Base-by-base conservation (phyloP, 2,329 filamentous ascomycete species). In the Fusarium albidum region DNA sequence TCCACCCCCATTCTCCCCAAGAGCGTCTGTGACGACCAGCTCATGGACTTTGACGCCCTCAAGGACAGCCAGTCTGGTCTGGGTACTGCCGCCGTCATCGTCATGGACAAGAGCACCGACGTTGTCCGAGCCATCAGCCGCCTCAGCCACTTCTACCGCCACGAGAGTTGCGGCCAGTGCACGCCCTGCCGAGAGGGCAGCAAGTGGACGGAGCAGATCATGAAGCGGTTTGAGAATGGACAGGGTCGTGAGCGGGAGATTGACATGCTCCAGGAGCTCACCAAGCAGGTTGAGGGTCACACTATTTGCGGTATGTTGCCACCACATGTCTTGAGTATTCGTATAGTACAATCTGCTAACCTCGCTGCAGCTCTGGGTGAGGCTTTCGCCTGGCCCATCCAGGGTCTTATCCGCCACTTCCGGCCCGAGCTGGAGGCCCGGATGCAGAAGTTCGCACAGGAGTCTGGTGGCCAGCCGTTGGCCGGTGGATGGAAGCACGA, bases 161-260 rank as follows among this genome's bases (percentile, higher is more conserved):
- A 99, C 81, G 95, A 99, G 82, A 93, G 88, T 64, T 99, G 95
- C 76, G 95, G 95, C 55, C 95, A 99, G 80, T 99, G 95, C 82
- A 99, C 95, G 52, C 95, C 95, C n/a, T 99, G 95, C 84, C 90
- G 95, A 73, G 95, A 99, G 80, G 95, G 95, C 64, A 96, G 90
- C 82, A 97, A 96, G 81, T 99, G 95, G 95, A 97, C 94, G 10
- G 90, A 96, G 77, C 93, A 99, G 82, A 98, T 99, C 76, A 98
- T 99, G 95, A 82, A 90, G 76, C 89, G 95, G 51, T 96, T 99
- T 68, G 92, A 96, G 82, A 90, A 90, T 75, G 95, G 95, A 54
- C 86, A 91, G 76, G 95, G 91, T 55, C 87, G 91, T 59, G 87
- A 89, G 75, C 85, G 95, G 57, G 95, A 99, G 79, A 99, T 99